Percentiles rank a stretch among this genome's conserved stretches.
Evolutionary conservation across 1,284 basidiomycete genomes (phyloP).

Genomic region (Ceratobasidium sp.): DNA sequence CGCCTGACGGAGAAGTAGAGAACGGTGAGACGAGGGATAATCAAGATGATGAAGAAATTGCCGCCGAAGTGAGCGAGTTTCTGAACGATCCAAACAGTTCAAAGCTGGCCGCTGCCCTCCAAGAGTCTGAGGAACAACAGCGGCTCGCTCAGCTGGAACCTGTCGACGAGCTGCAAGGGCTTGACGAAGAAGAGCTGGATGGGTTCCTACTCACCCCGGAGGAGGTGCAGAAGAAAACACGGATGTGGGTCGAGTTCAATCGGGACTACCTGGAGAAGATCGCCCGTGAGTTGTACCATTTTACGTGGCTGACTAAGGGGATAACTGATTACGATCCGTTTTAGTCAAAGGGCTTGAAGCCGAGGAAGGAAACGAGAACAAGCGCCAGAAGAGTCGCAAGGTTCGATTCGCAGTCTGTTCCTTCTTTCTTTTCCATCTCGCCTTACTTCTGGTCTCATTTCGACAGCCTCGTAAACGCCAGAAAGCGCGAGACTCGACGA

Average conservation of each 20-base stretch:
- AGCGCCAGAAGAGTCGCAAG: constrained; percentile 61
- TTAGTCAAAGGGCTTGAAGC: constrained; percentile 73
- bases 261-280: constrained; percentile 91
- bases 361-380: constrained; percentile 55
- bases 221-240: constrained; percentile 89
- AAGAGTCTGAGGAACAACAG: constrained; percentile 62
- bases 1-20: constrained; percentile 46
- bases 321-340: constrained; percentile 43
- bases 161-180: constrained; percentile 72
- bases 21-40: constrained; percentile 34
- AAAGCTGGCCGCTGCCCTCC: constrained; percentile 63
- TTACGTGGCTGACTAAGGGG: constrained; percentile 44
- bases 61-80: constrained; percentile 61
- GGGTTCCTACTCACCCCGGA: constrained; percentile 82
- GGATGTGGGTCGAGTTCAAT: constrained; percentile 97
- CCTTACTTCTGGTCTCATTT: constrained; percentile 9
- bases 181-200: constrained; percentile 95
- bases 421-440: constrained; percentile 20
- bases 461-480: constrained; percentile 67
- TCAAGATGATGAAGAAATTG: constrained; percentile 40
- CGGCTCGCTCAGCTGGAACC: constrained; percentile 55
- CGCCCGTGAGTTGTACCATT: constrained; percentile 65
- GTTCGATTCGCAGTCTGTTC: constrained; percentile 34
- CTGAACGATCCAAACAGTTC: constrained; percentile 65
- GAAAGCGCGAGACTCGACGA: constrained; percentile 76